Percentiles rank a stretch among this genome's conserved stretches.
phyloP scores from a whole-genome alignment of 345 rosid species.

The Angophora floribunda region DNA sequence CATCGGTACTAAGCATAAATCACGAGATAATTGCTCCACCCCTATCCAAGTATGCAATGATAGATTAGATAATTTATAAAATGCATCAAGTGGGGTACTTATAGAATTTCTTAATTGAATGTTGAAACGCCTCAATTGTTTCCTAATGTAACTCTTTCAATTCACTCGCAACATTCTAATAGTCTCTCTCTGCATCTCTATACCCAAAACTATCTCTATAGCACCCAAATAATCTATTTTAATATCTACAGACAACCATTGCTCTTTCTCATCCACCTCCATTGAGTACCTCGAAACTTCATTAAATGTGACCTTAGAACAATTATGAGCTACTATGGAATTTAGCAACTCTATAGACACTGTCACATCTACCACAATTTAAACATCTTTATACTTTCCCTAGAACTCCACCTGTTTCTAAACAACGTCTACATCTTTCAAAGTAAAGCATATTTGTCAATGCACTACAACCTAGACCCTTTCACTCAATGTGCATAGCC shows the following conservation, averaged over 20 bases:
- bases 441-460: no score
- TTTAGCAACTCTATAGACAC: no score
- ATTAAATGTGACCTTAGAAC: not conserved
- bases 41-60: no score
- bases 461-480: not conserved
- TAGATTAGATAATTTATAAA: no score
- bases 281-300: not conserved
- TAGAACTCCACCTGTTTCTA: not conserved
- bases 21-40: no score
- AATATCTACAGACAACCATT: not conserved
- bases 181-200: not conserved
- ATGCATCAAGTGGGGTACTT: no score
- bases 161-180: not conserved
- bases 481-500: not conserved
- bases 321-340: not conserved
- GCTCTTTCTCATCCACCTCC: not conserved
- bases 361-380: not conserved
- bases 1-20: no score
- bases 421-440: accelerated
- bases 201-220: not conserved
- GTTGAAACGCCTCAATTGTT: no score
- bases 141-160: not conserved
- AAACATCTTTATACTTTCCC: not conserved
- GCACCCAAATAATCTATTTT: not conserved
- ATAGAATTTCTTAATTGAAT: no score